Conservation (phyloP, 129 eudicot genomes). For the Helianthus annuus region DNA sequence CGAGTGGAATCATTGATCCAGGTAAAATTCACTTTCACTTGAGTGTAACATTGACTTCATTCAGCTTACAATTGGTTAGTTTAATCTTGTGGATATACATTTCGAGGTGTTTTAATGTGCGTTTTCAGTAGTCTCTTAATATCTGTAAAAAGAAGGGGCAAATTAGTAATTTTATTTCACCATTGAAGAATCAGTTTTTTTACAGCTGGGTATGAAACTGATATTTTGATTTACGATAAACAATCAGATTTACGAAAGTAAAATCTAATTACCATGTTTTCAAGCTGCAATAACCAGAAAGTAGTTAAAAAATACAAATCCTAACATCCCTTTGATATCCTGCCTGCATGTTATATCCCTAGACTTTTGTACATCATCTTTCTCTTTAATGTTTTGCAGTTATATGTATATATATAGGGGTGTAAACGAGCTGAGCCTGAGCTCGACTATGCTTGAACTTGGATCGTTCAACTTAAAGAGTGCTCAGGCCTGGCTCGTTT, state of each 20-base stretch:
- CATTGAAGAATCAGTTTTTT: not conserved
- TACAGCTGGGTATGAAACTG: too few species aligned
- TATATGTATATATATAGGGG: not conserved
- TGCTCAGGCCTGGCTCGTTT: too few species aligned
- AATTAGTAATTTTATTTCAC: not conserved
- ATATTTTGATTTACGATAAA: too few species aligned
- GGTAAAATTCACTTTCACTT: slow-evolving; percentile 37
- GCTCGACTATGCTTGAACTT: too few species aligned
- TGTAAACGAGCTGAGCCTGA: too few species aligned
- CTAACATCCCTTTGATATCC: not conserved
- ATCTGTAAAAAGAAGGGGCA: not conserved
- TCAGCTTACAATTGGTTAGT: not conserved
- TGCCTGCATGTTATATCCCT: slow-evolving; percentile 6
- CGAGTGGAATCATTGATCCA: slow-evolving; percentile 92
- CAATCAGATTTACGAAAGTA: too few species aligned
- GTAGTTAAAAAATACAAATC: not conserved
- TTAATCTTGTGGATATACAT: not conserved
- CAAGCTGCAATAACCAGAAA: not conserved
- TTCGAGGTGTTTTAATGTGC: not conserved
- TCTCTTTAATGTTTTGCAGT: not conserved
- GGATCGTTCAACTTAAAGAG: too few species aligned
- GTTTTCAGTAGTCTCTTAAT: not conserved
- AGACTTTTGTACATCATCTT: not conserved
- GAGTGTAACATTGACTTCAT: not conserved
- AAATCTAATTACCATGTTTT: not conserved